Evolutionary conservation across 345 rosid genomes (phyloP).

Genomic region (Eutrema heterophyllum): DNA sequence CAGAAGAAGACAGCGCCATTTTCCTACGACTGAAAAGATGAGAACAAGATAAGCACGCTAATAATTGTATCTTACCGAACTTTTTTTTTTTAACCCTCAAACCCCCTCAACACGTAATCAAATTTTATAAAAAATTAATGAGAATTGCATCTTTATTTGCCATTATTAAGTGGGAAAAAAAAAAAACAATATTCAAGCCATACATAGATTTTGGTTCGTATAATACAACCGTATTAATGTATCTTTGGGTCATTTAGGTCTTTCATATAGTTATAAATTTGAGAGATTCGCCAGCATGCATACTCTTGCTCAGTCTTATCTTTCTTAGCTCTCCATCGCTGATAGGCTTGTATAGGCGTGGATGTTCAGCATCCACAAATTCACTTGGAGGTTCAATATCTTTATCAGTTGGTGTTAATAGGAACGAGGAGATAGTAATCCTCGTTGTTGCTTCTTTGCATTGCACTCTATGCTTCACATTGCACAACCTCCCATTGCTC

Average conservation of each 20-base stretch:
- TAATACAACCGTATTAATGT: neutral
- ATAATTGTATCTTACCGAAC: no score
- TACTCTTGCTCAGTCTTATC: neutral
- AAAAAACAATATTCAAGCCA: neutral
- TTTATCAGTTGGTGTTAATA: slow-evolving; percentile 39
- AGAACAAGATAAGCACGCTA: no score
- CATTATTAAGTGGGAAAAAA: neutral
- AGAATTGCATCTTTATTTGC: neutral
- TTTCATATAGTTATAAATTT: neutral
- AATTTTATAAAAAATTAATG: no score
- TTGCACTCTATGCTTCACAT: slow-evolving; percentile 56
- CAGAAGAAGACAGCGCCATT: no score
- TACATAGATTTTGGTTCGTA: neutral
- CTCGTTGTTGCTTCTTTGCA: slow-evolving; percentile 53
- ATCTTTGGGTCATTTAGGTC: neutral
- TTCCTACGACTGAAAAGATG: no score
- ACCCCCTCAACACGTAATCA: no score
- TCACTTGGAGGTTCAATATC: slow-evolving; percentile 4
- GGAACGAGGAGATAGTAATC: slow-evolving; percentile 57
- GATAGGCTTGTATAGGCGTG: slow-evolving; percentile 3
- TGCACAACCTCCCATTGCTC: slow-evolving; percentile 69
- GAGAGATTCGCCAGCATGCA: slow-evolving; percentile 6
- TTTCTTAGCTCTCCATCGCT: neutral
- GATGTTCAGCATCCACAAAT: slow-evolving; percentile 17
- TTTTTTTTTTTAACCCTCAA: no score